phyloP scores from a whole-genome alignment of 2,329 filamentous ascomycete species.

The Pseudogymnoascus sp. region DNA sequence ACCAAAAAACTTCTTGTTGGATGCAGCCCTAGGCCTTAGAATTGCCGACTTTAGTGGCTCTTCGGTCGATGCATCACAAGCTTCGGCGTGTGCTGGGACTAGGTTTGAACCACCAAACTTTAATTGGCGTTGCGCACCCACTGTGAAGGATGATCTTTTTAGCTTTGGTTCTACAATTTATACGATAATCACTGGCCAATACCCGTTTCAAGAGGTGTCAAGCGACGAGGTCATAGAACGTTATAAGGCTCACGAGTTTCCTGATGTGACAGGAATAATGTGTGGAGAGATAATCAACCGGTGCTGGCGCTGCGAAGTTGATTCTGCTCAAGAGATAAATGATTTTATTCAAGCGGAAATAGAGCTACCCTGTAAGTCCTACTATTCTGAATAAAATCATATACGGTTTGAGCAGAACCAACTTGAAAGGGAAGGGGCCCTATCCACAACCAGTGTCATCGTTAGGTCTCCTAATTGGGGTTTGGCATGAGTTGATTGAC shows the following conservation, averaged over 20 bases:
- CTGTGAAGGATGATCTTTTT: constrained; percentile 27
- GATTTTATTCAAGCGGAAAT: no score
- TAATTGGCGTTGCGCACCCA: constrained; percentile 21
- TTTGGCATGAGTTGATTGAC: no score
- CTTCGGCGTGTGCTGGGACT: constrained; percentile 18
- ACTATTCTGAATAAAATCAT: neutral
- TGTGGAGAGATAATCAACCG: constrained; percentile 25
- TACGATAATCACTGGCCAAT: constrained; percentile 27
- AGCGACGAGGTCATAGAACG: constrained; percentile 24
- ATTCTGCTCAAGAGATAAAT: no score
- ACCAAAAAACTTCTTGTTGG: constrained; percentile 33
- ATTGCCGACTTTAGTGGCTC: constrained; percentile 32
- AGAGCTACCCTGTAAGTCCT: no score
- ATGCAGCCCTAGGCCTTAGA: constrained; percentile 27
- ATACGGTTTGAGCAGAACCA: neutral
- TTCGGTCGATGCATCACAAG: constrained; percentile 22
- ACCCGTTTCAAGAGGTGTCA: constrained; percentile 25
- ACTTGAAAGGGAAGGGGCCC: neutral
- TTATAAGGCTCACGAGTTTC: constrained; percentile 24
- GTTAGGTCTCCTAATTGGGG: no score
- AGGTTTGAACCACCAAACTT: constrained; percentile 22
- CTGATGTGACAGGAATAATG: constrained; percentile 20
- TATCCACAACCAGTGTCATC: no score
- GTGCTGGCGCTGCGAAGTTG: constrained; percentile 24
- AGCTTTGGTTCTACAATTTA: constrained; percentile 29